phyloP scores from a whole-genome alignment of 179 eudicot genomes.

The Gypsophila paniculata region DNA sequence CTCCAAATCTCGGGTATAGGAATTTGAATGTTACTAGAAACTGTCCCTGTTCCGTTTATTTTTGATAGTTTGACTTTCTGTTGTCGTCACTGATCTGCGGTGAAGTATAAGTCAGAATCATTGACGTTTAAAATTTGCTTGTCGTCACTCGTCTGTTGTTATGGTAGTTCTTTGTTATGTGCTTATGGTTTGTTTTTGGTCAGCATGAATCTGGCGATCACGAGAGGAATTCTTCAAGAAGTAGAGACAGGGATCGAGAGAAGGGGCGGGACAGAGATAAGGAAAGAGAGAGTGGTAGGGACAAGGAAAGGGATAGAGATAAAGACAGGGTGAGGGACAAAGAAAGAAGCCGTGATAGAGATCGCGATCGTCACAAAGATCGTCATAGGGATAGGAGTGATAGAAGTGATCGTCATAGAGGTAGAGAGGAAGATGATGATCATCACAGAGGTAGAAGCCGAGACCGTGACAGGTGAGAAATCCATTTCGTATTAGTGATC shows the following conservation, averaged over 20 bases:
- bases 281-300: slow-evolving; percentile 25
- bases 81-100: not conserved
- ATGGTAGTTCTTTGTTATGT: not conserved
- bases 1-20: slow-evolving; percentile 30
- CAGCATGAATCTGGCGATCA: slow-evolving; percentile 35
- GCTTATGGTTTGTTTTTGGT: slow-evolving; percentile 12
- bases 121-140: not conserved
- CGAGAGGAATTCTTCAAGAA: slow-evolving; percentile 32
- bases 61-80: not conserved
- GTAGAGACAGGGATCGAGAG: slow-evolving; percentile 35
- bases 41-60: not conserved
- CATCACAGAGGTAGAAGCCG: slow-evolving; percentile 55
- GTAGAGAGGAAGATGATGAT: slow-evolving; percentile 57
- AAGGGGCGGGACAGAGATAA: slow-evolving; percentile 23
- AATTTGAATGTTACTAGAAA: not conserved
- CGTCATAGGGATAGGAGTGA: slow-evolving; percentile 43
- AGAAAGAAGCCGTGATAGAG: slow-evolving; percentile 40
- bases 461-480: slow-evolving; percentile 47
- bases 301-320: slow-evolving; percentile 25
- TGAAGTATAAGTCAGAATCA: not conserved
- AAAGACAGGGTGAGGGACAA: slow-evolving; percentile 27
- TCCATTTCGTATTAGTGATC: not conserved
- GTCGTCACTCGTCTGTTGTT: not conserved
- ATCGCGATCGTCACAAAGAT: slow-evolving; percentile 39
- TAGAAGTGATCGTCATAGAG: slow-evolving; percentile 43